Evolutionary conservation across 345 rosid species (phyloP), one percentile per base, ranked within the genome.

Genomic region (Pistacia atlantica): DNA sequence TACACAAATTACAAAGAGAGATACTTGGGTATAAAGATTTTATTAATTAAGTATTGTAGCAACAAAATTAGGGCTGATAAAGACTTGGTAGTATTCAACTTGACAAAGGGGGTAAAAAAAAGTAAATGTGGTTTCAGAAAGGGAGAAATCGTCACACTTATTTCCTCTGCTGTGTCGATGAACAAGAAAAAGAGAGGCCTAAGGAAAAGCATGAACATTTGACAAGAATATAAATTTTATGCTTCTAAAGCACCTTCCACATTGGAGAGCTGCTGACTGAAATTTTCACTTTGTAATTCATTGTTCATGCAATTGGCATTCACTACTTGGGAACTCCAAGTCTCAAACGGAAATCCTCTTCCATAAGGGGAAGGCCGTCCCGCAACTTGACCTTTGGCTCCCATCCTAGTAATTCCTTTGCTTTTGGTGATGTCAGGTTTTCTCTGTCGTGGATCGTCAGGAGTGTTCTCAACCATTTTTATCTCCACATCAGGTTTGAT

Each of bases 351-450:
- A 95, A 95, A 80, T 95, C 98, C 72, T 87, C 90, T 87, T 90
- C 98, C 98, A 95, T 91, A 2, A 91, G 91, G 4, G 94, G 97
- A 71, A 95, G 97, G 2, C 98, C 98, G 1, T 92, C 93, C 51
- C 87, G 89, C 83, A 94, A 80, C 88, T 87, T 91, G 37, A 95
- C 88, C 77, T 91, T 90, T 0, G 98, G 98, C 65, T 93, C 98
- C 98, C 98, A 95, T 57, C 97, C 95, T 64, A 95, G 84, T 81
- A 91, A 67, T 78, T 89, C 94, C 87, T 87, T 93, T 0, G 98
- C 97, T 78, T 93, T 91, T 13, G 93, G 93, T 74, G 78, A 93
- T 93, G 87, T 93, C 97, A 0, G 97, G 98, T 78, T 95, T 93
- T 83, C 98, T 91, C 84, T 95, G 97, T 62, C 86, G 83, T 8